phyloP scores from a whole-genome alignment of 345 rosid genomes.

The Bruguiera parviflora region DNA sequence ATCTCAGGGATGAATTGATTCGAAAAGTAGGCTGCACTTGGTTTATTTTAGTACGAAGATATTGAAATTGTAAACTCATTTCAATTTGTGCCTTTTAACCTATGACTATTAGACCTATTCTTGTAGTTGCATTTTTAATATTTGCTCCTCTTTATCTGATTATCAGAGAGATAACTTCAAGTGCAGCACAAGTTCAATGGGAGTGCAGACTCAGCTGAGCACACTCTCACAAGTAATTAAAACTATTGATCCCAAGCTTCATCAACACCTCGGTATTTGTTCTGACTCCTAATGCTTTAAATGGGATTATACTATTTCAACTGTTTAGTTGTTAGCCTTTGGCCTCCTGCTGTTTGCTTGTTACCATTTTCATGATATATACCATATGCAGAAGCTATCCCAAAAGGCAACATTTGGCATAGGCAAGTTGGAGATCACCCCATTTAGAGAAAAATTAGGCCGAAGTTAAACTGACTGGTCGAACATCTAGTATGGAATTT shows the following conservation, averaged over 20 bases:
- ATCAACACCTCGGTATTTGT: conserved; percentile 77
- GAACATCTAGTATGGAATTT: too few species aligned
- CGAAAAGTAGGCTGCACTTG: too few species aligned
- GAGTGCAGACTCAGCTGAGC: conserved; percentile 85
- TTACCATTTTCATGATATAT: not conserved
- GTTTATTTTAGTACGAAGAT: too few species aligned
- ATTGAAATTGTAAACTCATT: not conserved
- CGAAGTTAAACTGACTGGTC: not conserved
- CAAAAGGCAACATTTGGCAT: not conserved
- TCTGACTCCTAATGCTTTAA: conserved; percentile 1
- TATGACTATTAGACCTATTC: not conserved
- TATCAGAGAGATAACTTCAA: conserved; percentile 89
- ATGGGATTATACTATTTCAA: conserved; percentile 3
- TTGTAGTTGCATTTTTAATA: not conserved
- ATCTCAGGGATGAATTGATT: too few species aligned
- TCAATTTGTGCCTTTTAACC: not conserved
- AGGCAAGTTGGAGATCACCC: not conserved
- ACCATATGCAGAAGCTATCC: not conserved
- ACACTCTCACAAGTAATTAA: conserved; percentile 80
- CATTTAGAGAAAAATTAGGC: not conserved
- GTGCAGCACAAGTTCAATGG: conserved; percentile 62
- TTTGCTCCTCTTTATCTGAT: conserved; percentile 16
- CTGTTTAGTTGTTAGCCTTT: conserved; percentile 3
- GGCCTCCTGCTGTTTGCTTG: not conserved
- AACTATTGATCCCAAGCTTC: conserved; percentile 88